Evolutionary conservation across 163 green algal genomes (phyloP).

Genomic region (Prototheca cutis): DNA sequence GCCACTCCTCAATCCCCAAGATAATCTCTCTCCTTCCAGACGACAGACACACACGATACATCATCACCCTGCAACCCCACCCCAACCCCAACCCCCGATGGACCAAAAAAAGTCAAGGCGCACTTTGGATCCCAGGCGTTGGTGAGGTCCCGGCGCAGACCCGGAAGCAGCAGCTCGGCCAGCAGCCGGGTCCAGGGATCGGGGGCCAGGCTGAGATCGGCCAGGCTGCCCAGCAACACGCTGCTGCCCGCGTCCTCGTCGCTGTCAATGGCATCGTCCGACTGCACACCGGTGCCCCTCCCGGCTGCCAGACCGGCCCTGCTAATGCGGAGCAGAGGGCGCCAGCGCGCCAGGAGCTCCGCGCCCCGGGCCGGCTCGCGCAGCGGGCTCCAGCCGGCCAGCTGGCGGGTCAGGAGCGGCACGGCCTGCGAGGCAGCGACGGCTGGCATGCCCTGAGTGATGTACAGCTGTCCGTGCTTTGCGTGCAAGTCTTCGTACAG

Average conservation of each 20-base stretch:
- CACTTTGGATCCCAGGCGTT: conserved; percentile 63
- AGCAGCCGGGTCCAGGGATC: conserved; percentile 71
- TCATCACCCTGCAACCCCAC: too few relatives aligned
- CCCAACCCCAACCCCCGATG: too few relatives aligned
- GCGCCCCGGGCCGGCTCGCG: conserved; percentile 36
- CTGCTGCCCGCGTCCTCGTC: too few relatives aligned
- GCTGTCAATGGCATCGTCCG: too few relatives aligned
- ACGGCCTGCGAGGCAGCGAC: conserved; percentile 54
- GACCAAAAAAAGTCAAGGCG: too few relatives aligned
- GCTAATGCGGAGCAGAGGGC: conserved; percentile 51
- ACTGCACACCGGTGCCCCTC: too few relatives aligned
- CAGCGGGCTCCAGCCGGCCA: conserved; percentile 68
- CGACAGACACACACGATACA: too few relatives aligned
- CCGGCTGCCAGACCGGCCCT: too few relatives aligned
- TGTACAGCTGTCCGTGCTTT: conserved; percentile 66
- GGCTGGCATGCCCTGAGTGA: conserved; percentile 64
- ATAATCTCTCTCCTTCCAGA: too few relatives aligned
- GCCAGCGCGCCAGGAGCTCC: conserved; percentile 46
- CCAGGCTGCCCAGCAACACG: too few relatives aligned
- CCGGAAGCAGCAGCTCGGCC: conserved; percentile 63
- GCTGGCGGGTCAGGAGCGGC: conserved; percentile 20
- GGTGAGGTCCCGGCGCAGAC: conserved; percentile 48
- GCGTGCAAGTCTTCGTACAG: conserved; percentile 42
- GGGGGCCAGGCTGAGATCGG: too few relatives aligned
- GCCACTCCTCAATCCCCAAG: too few relatives aligned